Base-by-base conservation (phyloP, 768 basidiomycete genomes). In the Tulasnella sp. region DNA sequence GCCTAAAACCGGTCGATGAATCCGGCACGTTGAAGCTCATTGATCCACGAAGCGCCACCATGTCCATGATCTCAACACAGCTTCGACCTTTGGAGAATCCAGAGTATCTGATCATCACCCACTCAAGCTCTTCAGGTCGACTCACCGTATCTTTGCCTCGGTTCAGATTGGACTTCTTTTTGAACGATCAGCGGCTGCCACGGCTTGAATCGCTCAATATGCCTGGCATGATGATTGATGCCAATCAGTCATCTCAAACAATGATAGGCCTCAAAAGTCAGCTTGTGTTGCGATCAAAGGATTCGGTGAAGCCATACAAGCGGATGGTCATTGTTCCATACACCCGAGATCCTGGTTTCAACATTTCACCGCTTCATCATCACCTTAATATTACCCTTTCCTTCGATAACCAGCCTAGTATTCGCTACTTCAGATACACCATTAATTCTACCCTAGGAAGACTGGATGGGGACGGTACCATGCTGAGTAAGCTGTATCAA, bases 211-310 rank as follows among this genome's bases (percentile, higher is more conserved):
- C 67, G 31, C 61, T 53, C 7, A 71, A 70, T 32, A 61, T 72
- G 29, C 66, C 66, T 12, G 64, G 61, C 19, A 72, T 71, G 64
- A 58, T 69, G 13, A 61, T 74, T 16, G 70, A 73, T 45, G 1
- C 45, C 2, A 45, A 61, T 31, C 75, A 75, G 52, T 70, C 64
- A 1, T 59, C 60, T 1, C 71, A 72, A 1, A 68, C 71, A 1
- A 59, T 77, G 58, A 65, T 72, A 33, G 75, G 74, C 13, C 57
- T 76, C 29, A 33, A 42, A 29, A 67, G 61, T 29, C 65, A 60
- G 32, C 67, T 73, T 13, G 63, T 75, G 4, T 64, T 74, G 35
- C 64, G 70, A 12, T 59, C 60, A 50, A 56, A 10, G 15, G 28
- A 28, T 58, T 74, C 33, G 61, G 12, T 16, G 41, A 19, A 35